Evolutionary conservation across 805 yeast species (phyloP), one percentile per base, ranked within the genome.

Genomic region (Tetrapisispora taiwanensis): DNA sequence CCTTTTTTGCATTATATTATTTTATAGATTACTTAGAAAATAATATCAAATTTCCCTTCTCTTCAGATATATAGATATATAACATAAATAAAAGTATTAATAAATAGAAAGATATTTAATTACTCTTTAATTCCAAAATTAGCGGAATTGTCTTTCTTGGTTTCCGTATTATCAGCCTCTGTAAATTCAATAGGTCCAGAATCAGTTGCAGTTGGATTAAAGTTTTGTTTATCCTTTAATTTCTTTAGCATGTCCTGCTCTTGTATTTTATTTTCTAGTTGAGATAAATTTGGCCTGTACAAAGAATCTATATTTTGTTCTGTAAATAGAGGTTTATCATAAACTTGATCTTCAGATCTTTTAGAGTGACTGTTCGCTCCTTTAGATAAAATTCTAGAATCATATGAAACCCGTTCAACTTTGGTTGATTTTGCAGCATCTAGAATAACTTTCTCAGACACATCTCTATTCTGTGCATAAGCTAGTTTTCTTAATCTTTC

Each of bases 321-420:
- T 3, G 69, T 73, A 32, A 80, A 81, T 22, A 82, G 58, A 1
- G 86, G 79, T 41, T 59, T 69, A 48, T 78, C 82, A 52, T 81
- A 81, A 3, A 77, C 62, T 52, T 73, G 78, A 41, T 72, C 79
- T 24, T 69, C 74, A 28, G 54, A 53, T 39, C 53, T 53, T 18
- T 44, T 48, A 4, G 53, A 51, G n/a, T 51, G 44, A 1, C 67
- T 55, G 32, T 68, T 68, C 1, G 75, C 62, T 1, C 74, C 74
- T 26, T 69, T 70, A 9, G 74, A 59, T 49, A 71, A 80, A 30
- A 82, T 57, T 27, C 84, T 67, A 0, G 84, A 69, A 53, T 82
- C 90, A 51, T 76, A 77, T 42, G 69, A 69, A 2, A 69, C 62
- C 37, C 74, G 80, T 1, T 60, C 47, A 7, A 58, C 48, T 9